Evolutionary conservation across 1,284 basidiomycete genomes (phyloP).

Genomic region (Xanthoconium separans): DNA sequence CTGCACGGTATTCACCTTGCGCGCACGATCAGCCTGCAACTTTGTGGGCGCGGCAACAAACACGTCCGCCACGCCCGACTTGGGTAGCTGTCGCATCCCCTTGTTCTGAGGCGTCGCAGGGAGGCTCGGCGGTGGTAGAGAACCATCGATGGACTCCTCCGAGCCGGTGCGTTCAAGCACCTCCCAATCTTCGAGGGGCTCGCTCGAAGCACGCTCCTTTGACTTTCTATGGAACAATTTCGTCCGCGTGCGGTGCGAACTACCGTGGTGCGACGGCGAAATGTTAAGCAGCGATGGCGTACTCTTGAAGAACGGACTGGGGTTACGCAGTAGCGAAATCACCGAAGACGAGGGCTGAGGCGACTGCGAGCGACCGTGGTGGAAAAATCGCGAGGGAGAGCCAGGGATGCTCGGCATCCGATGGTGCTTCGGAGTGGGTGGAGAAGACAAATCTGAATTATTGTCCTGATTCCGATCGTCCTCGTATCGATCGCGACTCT

Average conservation of each 20-base stretch:
- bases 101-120: slow-evolving; percentile 22
- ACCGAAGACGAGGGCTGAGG: slow-evolving; percentile 36
- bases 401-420: slow-evolving; percentile 30
- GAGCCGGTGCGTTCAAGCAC: slow-evolving; percentile 30
- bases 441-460: slow-evolving; percentile 30
- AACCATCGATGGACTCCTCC: slow-evolving; percentile 22
- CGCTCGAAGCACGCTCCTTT: slow-evolving; percentile 33
- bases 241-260: slow-evolving; percentile 28
- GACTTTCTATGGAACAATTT: slow-evolving; percentile 36
- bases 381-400: slow-evolving; percentile 32
- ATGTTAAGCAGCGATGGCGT: slow-evolving; percentile 30
- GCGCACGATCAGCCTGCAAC: slow-evolving; percentile 13
- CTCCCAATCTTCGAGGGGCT: slow-evolving; percentile 34
- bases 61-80: slow-evolving; percentile 9
- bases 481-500: slow-evolving; percentile 31
- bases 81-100: slow-evolving; percentile 13
- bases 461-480: slow-evolving; percentile 33
- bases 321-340: slow-evolving; percentile 35
- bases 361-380: slow-evolving; percentile 30
- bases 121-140: slow-evolving; percentile 21
- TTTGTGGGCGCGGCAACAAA: slow-evolving; percentile 16
- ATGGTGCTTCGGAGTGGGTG: slow-evolving; percentile 33
- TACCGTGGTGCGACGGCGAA: slow-evolving; percentile 34
- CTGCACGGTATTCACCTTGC: slow-evolving; percentile 28
- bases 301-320: slow-evolving; percentile 36